Base-by-base conservation (phyloP, 345 rosid species). In the Lumnitzera littorea region DNA sequence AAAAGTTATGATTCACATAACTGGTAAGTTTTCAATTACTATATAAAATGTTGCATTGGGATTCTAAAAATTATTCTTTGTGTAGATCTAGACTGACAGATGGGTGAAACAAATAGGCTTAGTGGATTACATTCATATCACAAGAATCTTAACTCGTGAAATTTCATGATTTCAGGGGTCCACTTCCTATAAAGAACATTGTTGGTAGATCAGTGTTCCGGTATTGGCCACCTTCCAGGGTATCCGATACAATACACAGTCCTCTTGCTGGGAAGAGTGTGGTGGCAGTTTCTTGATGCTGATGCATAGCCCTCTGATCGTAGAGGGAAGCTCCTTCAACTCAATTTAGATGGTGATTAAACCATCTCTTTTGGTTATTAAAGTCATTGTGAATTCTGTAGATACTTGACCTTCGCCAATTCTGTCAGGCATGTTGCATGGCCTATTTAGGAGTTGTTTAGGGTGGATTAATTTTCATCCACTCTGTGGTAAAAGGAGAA, bases 1-100 rank as follows among this genome's bases (percentile, higher is more conserved):
- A 84, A 89, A 65, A 92, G 98, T 63, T 84, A 80, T 50, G 98
- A 92, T 64, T 92, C 98, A 53, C 96, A 85, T 64, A 55, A 81
- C 76, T 92, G 98, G 98, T 92, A 84, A 79, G 53, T 67, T 49
- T 36, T 17, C 31, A 50, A 16, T 53, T 62, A 48, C 15, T 13
- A 50, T 48, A 17, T 49, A 48, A 58, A 58, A n/a, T 46, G 9
- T 15, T 60, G 27, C 0, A 25, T 60, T 27, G 12, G 15, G 13
- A 29, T 60, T 24, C 13, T 47, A 25, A 14, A 24, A 25, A 13
- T 16, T 16, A 2, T 15, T 62, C 31, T 24, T 53, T 43, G 20
- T 20, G 25, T 23, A 46, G 51, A 46, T 25, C 24, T 43, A 36
- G 43, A 9, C 11, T 36, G 43, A 36, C 43, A 4, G 43, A 36